Percentiles rank a stretch among this genome's conserved stretches.
phyloP scores from a whole-genome alignment of 2,329 filamentous ascomycete genomes.

The Colletotrichum sp. region DNA sequence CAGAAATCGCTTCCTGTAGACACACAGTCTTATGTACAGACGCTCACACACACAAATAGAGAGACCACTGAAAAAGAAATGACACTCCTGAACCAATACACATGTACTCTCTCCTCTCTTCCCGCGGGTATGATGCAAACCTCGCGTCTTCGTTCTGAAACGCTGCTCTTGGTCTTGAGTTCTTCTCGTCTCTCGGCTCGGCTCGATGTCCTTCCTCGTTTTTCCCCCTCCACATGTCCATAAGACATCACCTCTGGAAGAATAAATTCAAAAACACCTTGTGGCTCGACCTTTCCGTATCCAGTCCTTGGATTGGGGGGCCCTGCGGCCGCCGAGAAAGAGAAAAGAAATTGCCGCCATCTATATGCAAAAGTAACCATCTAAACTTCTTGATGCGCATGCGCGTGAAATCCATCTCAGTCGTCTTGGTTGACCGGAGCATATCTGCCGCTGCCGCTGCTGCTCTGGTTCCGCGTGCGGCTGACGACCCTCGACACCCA shows the following conservation, averaged over 20 bases:
- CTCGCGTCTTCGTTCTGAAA: neutral
- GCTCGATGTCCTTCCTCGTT: neutral
- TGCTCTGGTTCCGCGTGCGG: slow-evolving; percentile 41
- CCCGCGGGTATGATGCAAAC: neutral
- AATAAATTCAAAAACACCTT: neutral
- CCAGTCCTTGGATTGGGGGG: neutral
- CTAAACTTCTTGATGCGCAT: slow-evolving; percentile 8
- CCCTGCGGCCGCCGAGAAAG: neutral
- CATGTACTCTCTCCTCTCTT: neutral
- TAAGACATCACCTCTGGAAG: neutral
- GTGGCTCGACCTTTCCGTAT: neutral
- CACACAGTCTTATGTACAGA: slow-evolving; percentile 6
- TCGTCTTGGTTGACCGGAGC: slow-evolving; percentile 48
- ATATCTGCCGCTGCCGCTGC: slow-evolving; percentile 37
- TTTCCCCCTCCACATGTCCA: neutral
- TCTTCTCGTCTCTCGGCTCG: neutral
- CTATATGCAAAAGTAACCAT: slow-evolving; percentile 40
- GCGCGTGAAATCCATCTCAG: slow-evolving; percentile 2
- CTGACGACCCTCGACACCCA: slow-evolving; percentile 52
- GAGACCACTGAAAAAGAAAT: neutral
- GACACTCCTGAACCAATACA: neutral
- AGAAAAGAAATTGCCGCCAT: slow-evolving; percentile 27
- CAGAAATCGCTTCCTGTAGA: neutral
- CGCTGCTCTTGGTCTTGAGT: neutral
- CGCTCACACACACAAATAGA: neutral